Base-by-base conservation (phyloP, 2,329 filamentous ascomycete genomes). In the Colletotrichum ledebouriae region DNA sequence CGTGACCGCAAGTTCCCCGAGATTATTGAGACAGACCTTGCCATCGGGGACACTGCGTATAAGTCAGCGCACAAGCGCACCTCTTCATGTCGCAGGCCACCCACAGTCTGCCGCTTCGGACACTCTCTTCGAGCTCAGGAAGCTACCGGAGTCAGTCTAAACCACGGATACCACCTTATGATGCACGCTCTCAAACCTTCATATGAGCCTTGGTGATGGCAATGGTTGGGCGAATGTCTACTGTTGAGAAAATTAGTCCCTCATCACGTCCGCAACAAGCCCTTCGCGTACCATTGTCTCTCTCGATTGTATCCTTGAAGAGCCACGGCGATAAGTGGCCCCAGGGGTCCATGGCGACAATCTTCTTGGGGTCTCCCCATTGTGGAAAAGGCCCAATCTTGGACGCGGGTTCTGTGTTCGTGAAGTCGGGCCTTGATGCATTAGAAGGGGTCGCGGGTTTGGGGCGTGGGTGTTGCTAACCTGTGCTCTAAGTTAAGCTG, bases 271-370 rank as follows among this genome's bases (percentile, higher is more conserved):
- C 15, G 33, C 5, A 49, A 15, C 9, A 11, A n/a, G 17, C 11
- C 22, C 29, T 37, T 25, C 5, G 75, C 78, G 63, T 78, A 88
- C 88, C 82, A 73, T 93, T 89, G 50, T 98, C 89, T 58, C 91
- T 89, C 56, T 92, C 85, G 74, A 96, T 94, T 52, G 88, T 86
- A 70, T 95, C 89, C 71, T 92, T 92, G 82, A 91, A 97, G 2
- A 97, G 81, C 90, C 91, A 94, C 9, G 93, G 93, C 9, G 91
- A 88, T 69, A 97, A 83, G 81, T 98, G 96, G 6, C 96, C 95
- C 78, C 92, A 93, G 0, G 95, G 95, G 77, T 98, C 96, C 94
- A 99, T 97, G 17, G 95, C 93, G 13, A 98, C 95, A 71, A 99
- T 98, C 84, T 98, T 98, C 79, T 93, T 94, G 75, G 87, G 88